phyloP scores from a whole-genome alignment of 805 yeast species.

The Priceomyces haplophilus region DNA sequence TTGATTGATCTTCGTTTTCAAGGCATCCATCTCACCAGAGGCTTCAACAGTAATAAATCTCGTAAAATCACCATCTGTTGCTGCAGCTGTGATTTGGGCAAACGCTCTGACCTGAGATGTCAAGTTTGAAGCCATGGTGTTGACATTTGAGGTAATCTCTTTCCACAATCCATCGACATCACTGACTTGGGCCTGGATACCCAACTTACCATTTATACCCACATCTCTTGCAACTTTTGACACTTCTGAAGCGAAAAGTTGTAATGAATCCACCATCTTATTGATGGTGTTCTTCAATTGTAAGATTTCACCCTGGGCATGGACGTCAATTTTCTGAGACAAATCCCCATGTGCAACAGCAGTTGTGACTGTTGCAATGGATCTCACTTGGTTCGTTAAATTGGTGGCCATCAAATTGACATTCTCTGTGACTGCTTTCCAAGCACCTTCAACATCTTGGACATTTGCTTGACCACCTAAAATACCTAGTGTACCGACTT shows the following conservation, averaged over 20 bases:
- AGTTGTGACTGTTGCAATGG: conserved; percentile 86
- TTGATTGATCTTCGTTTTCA: conserved; percentile 64
- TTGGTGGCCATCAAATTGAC: conserved; percentile 48
- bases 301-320: conserved; percentile 86
- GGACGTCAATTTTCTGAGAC: conserved; percentile 80
- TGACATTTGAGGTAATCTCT: conserved; percentile 86
- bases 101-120: conserved; percentile 91
- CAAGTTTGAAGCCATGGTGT: conserved; percentile 90
- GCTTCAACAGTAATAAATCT: conserved; percentile 90
- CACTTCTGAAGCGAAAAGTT: conserved; percentile 83
- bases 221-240: conserved; percentile 89
- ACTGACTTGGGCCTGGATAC: conserved; percentile 86
- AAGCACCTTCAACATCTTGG: conserved; percentile 50
- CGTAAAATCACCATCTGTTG: conserved; percentile 91
- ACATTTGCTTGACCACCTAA: conserved; percentile 51
- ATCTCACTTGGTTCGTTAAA: conserved; percentile 73
- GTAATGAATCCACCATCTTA: conserved; percentile 89
- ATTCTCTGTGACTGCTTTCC: conserved; percentile 49
- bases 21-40: conserved; percentile 82
- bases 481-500: conserved; percentile 47
- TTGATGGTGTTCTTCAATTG: conserved; percentile 84
- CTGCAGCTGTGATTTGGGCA: conserved; percentile 91
- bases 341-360: conserved; percentile 91
- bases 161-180: conserved; percentile 93
- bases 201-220: conserved; percentile 89